phyloP scores from a whole-genome alignment of 1,284 basidiomycete genomes.

The Tremellales sp. region DNA sequence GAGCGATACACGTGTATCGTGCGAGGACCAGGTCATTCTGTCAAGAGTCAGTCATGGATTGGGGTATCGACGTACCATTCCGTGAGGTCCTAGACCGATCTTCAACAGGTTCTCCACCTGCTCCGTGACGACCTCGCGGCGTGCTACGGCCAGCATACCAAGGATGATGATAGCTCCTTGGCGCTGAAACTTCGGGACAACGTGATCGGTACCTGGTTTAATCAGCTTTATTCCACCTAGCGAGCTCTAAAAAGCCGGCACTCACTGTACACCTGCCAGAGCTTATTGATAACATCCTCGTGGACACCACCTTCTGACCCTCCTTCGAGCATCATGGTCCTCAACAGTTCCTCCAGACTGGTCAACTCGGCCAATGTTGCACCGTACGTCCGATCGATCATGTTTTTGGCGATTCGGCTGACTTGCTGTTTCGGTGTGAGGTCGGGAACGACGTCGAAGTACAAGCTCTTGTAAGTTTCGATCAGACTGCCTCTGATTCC shows the following conservation, averaged over 20 bases:
- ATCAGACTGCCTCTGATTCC: conserved; percentile 81
- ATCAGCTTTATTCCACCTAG: neutral
- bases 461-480: conserved; percentile 83
- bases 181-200: conserved; percentile 74
- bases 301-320: conserved; percentile 69
- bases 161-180: conserved; percentile 91
- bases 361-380: conserved; percentile 93
- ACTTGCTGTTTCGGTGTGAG: conserved; percentile 78
- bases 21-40: conserved; percentile 84
- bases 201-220: conserved; percentile 61
- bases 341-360: conserved; percentile 92
- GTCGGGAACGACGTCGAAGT: conserved; percentile 71
- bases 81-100: conserved; percentile 80
- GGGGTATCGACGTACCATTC: conserved; percentile 58
- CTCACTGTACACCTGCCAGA: conserved; percentile 94
- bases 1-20: conserved; percentile 86
- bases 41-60: neutral
- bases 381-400: conserved; percentile 90
- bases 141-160: conserved; percentile 89
- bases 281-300: conserved; percentile 75
- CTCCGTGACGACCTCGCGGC: conserved; percentile 77
- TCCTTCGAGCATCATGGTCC: conserved; percentile 77
- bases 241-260: conserved; percentile 9
- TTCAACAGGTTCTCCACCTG: conserved; percentile 79
- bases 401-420: conserved; percentile 93